These are phyloP conservation scores for Myriosclerotinia duriaeana DNA, from an alignment of 2,329 filamentous ascomycete genomes.

Conservation along the genomic window DNA sequence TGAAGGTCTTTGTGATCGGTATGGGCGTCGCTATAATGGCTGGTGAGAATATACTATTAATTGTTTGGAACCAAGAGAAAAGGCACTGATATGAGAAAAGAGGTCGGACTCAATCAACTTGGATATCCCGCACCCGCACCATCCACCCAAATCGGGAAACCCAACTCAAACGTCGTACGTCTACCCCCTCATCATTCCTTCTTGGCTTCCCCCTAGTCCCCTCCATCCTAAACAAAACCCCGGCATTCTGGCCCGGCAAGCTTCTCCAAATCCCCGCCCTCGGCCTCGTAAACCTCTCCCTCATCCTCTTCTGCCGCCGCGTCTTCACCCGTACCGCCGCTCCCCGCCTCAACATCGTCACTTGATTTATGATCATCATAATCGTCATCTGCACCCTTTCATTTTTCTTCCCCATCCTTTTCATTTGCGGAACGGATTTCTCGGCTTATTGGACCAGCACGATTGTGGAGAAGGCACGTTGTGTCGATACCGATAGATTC, in stretches of 20 bases:
- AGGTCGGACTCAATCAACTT: conserved; percentile 13
- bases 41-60: background rate
- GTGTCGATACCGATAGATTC: conserved; percentile 10
- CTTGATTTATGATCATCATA: background rate
- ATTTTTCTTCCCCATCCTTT: conserved; percentile 19
- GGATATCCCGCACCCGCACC: conserved; percentile 12
- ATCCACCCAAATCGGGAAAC: conserved; percentile 13
- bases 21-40: conserved; percentile 17
- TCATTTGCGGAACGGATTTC: conserved; percentile 15
- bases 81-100: background rate
- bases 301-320: conserved; percentile 21
- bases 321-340: conserved; percentile 12
- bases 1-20: conserved; percentile 20
- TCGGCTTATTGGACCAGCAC: conserved; percentile 17
- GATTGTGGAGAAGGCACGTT: conserved; percentile 16
- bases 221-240: too few species aligned
- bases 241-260: conserved; percentile 20
- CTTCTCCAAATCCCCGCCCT: conserved; percentile 20
- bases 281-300: conserved; percentile 20
- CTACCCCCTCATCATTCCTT: too few species aligned
- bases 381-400: conserved; percentile 16
- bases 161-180: conserved; percentile 14
- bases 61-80: background rate
- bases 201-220: too few species aligned
- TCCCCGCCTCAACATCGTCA: conserved; percentile 15